phyloP scores from a whole-genome alignment of 1,284 basidiomycete genomes.

The Mycosarcoma maydis region DNA sequence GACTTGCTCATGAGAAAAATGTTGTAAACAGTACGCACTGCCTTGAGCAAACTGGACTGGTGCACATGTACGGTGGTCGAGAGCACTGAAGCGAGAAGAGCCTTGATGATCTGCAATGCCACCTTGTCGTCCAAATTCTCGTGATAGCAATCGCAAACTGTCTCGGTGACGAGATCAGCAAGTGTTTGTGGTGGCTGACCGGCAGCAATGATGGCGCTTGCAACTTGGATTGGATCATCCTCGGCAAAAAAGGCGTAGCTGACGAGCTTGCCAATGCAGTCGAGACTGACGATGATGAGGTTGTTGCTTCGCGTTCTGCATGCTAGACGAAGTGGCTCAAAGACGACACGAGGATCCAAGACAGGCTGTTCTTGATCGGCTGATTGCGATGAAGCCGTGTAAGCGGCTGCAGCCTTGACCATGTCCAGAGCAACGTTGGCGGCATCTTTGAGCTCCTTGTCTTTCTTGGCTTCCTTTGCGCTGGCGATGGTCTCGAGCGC shows the following conservation, averaged over 20 bases:
- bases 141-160: conserved; percentile 64
- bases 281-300: conserved; percentile 60
- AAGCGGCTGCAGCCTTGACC: conserved; percentile 53
- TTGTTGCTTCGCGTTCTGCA: conserved; percentile 59
- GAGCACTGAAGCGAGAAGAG: conserved; percentile 62
- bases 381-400: conserved; percentile 21
- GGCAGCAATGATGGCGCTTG: conserved; percentile 24
- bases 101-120: conserved; percentile 66
- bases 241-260: conserved; percentile 66
- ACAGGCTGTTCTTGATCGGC: conserved; percentile 37
- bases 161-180: conserved; percentile 64
- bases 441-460: conserved; percentile 60
- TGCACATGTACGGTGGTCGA: conserved; percentile 62
- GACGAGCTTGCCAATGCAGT: conserved; percentile 66
- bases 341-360: conserved; percentile 63
- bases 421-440: conserved; percentile 60
- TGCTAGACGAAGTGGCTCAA: conserved; percentile 64
- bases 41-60: conserved; percentile 63
- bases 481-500: conserved; percentile 59
- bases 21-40: conserved; percentile 69
- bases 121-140: conserved; percentile 63
- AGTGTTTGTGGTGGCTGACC: conserved; percentile 49
- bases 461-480: conserved; percentile 61
- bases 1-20: conserved; percentile 64
- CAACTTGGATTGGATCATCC: conserved; percentile 40